Conservation (phyloP, 306 rosid genomes). For the Quercus variabilis region DNA sequence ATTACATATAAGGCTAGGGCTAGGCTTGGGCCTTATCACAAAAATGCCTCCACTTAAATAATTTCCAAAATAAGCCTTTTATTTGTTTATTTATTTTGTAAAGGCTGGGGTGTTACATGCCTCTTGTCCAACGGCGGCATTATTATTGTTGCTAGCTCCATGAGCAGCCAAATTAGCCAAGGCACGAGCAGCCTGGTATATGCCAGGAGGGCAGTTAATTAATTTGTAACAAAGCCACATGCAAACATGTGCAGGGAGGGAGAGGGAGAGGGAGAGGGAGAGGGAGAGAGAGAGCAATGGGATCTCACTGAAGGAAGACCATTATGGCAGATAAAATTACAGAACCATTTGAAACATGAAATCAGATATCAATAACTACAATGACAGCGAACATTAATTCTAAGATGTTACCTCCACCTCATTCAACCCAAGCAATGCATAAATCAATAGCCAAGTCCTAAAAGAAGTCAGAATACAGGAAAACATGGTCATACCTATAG, state of each 20-base stretch:
- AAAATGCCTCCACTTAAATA: no score
- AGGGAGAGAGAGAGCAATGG: neutral
- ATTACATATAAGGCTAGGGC: no score
- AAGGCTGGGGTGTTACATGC: no score
- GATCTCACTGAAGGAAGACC: neutral
- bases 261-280: no score
- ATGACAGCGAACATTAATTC: neutral
- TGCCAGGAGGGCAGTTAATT: slow-evolving; percentile 13
- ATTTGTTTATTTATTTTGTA: no score
- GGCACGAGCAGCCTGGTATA: slow-evolving; percentile 94
- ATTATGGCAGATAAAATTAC: neutral
- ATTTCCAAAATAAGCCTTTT: no score
- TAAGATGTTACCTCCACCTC: neutral
- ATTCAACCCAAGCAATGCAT: neutral
- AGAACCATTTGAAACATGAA: slow-evolving; percentile 2
- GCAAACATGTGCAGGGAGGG: neutral
- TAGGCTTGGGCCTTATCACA: no score
- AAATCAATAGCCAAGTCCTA: neutral
- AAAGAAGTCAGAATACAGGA: neutral
- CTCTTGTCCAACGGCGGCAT: slow-evolving; percentile 97
- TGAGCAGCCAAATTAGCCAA: slow-evolving; percentile 99
- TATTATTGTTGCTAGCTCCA: slow-evolving; percentile 96
- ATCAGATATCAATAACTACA: neutral
- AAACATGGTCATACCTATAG: neutral
- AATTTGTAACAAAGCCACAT: slow-evolving; percentile 7